A percentile compares a stretch with the other conserved stretches of the same genome.
Evolutionary conservation across 164 flowering plant species (phyloP).

Genomic region (Sedum album): DNA sequence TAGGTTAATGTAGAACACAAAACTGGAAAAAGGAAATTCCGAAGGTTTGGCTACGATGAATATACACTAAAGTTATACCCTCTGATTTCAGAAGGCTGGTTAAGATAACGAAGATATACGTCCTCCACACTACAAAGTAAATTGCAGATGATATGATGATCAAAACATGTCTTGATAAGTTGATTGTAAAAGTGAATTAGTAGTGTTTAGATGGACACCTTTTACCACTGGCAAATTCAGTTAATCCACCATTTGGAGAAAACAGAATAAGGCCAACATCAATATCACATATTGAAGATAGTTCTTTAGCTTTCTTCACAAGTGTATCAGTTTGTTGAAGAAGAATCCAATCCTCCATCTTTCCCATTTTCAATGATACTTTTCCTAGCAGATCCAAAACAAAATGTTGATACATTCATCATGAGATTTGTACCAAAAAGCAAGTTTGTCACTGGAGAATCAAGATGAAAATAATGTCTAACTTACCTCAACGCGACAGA

Average conservation of each 20-base stretch:
- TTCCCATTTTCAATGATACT: background rate
- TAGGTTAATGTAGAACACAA: too few species aligned
- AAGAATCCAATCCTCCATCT: background rate
- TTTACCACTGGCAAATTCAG: background rate
- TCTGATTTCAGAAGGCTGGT: background rate
- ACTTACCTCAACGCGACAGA: too few species aligned
- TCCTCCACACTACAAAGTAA: background rate
- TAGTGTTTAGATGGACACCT: background rate
- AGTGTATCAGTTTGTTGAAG: background rate
- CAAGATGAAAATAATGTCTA: too few species aligned
- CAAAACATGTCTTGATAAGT: background rate
- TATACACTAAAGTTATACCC: background rate
- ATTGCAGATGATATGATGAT: background rate
- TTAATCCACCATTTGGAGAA: constrained; percentile 1
- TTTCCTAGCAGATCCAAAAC: background rate
- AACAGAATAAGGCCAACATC: background rate
- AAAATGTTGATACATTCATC: too few species aligned
- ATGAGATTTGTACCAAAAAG: too few species aligned
- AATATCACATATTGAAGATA: background rate
- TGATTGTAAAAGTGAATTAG: background rate
- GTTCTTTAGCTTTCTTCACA: background rate
- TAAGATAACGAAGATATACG: background rate
- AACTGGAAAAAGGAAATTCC: background rate
- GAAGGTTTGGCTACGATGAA: background rate
- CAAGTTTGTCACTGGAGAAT: too few species aligned